Conservation (phyloP, 805 yeast genomes). For the Lipomyces chichibuensis region DNA sequence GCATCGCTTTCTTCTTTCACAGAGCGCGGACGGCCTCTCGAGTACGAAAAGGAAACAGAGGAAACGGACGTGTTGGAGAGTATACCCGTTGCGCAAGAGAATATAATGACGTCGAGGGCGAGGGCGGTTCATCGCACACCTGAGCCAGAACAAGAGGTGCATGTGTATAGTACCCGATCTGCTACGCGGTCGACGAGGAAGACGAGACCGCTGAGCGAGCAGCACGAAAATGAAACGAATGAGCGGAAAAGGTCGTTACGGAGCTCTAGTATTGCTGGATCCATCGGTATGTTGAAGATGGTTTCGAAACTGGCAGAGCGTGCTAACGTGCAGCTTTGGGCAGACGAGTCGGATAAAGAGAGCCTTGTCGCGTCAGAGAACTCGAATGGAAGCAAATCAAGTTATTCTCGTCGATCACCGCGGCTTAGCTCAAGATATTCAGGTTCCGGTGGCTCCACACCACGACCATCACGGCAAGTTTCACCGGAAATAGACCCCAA, state of each 20-base stretch:
- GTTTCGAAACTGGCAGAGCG: background rate
- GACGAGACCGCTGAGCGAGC: constrained; percentile 2
- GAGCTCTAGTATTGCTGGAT: constrained; percentile 8
- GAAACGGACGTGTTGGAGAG: background rate
- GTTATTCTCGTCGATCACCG: background rate
- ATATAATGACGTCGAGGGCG: constrained; percentile 3
- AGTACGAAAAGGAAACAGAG: constrained; percentile 2
- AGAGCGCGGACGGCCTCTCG: background rate
- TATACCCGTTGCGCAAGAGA: background rate
- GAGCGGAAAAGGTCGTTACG: constrained; percentile 17
- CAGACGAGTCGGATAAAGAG: background rate
- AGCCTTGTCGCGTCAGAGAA: constrained; percentile 2
- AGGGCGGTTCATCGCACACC: background rate
- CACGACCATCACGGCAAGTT: background rate
- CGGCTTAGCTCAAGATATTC: background rate
- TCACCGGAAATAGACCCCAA: constrained; percentile 6
- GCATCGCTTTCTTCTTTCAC: constrained; percentile 7
- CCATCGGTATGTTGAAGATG: background rate
- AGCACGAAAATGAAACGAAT: constrained; percentile 2
- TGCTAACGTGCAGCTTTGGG: background rate
- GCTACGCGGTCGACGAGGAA: constrained; percentile 4
- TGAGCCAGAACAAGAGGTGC: background rate
- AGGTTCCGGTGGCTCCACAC: background rate
- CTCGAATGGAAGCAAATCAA: background rate
- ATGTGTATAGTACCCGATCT: constrained; percentile 2